Evolutionary conservation across 2,329 filamentous ascomycete genomes (phyloP), one percentile per base, ranked within the genome.

Genomic region (Aspergillus sp.): DNA sequence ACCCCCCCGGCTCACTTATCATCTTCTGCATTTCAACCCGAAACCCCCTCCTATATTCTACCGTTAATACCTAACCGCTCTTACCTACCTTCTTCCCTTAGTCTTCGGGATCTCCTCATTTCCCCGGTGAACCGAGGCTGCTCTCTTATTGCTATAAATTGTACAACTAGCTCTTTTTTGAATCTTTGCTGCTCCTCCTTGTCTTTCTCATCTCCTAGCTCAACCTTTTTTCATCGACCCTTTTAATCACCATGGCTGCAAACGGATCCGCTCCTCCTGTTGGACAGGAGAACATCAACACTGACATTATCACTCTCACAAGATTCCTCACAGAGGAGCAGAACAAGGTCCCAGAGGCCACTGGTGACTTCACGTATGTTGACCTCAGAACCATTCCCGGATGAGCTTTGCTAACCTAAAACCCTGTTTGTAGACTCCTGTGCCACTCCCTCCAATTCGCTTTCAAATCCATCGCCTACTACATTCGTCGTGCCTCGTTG

Each of bases 401-500:
- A 19, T 19, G 19, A 19, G 19, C 19, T 19, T 19, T 19, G 19
- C 19, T 19, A 19, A 19, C 19, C 19, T 19, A 19, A 19, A 19
- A 2, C 19, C 19, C 19, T 19, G 19, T 19, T 7, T 26, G 28
- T 60, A 96, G 90, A 60, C 81, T 98, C 42, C 82, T 98, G 47
- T 96, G 90, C 78, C 93, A 98, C 68, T 90, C 93, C 48, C 86
- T 98, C 47, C 93, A 97, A 71, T 98, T 97, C 77, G 91, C 93
- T 53, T 98, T 98, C 85, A 98, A 98, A 78, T 95, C 89, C 55
- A 98, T 98, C 69, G 89, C 93, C 59, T 95, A 97, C 79, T 98
- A 96, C 77, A 98, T 98, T 70, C 90, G 91, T 61, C 86, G 93
- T 68, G 90, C 91, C 31, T 91, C 89, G 26, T 77, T 98, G 53